Base-by-base conservation (phyloP, 2,329 filamentous ascomycete species). In the Fusarium goolgardi region DNA sequence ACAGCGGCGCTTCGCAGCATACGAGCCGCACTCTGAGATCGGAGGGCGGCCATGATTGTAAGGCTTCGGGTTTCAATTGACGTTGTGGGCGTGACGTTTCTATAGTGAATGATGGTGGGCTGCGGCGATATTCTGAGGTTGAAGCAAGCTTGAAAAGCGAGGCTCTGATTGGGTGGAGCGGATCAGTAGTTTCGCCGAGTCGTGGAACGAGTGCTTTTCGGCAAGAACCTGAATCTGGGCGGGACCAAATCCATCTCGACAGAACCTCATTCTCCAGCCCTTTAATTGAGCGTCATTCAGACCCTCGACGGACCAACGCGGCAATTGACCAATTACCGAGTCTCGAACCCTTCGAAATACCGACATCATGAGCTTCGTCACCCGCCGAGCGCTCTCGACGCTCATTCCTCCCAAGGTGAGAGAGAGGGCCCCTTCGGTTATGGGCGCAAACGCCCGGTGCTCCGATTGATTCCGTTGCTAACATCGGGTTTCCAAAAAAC, bases 351-450 rank as follows among this genome's bases (percentile, higher is more conserved):
- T 35, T 59, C 67, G 61, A 73, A 70, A 70, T 68, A 71, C 77
- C 77, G 78, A 81, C 87, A 93, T 84, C 83, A 97, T 97, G 94
- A 97, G 93, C 88, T 96, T 90, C 89, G 87, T 96, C 79, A 88
- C 90, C 79, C 92, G 92, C 84, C 90, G 94, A 85, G 92, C 89
- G 87, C 91, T 97, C 80, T 98, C 96, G 81, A 97, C 96, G 87
- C 91, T 99, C 83, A 97, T 99, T 78, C 96, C 96, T 76, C 96
- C 96, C 79, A 99, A 99, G 94, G 95, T 97, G 86, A 75, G 61
- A 58, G 86, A 75, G 44, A 57, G 41, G 57, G 85, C 50, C 75
- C 66, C 63, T 66, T 71, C 65, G 71, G 60, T 69, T 64, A 68
- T 68, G 61, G 59, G 63, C 72, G 71, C 69, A 74, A 53, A 46